phyloP scores from a whole-genome alignment of 352 stramenopile genomes.

The Globisporangium iwayamae region DNA sequence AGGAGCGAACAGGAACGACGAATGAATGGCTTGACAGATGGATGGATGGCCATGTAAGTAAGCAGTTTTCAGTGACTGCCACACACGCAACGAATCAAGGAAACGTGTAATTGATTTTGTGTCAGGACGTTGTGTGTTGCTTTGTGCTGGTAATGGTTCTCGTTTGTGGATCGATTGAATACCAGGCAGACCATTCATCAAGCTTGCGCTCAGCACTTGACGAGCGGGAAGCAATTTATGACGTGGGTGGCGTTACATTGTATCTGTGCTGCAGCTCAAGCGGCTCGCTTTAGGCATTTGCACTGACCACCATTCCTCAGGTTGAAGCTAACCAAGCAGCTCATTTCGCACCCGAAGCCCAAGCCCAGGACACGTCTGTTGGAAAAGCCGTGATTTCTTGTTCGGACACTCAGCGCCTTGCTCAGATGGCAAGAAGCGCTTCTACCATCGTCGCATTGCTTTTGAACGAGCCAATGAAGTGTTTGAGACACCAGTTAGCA shows the following conservation, averaged over 20 bases:
- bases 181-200: too few species aligned
- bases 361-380: too few species aligned
- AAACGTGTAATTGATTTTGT: constrained; percentile 6
- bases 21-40: not conserved
- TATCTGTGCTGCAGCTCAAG: not conserved
- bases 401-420: too few species aligned
- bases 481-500: not conserved
- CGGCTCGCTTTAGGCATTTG: too few species aligned
- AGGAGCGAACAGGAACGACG: not conserved
- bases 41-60: constrained; percentile 5
- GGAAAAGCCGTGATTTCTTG: too few species aligned
- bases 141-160: not conserved
- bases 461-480: too few species aligned
- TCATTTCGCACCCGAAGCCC: too few species aligned
- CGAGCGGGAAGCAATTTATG: too few species aligned
- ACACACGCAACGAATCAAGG: not conserved
- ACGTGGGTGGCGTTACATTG: not conserved
- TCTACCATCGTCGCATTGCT: too few species aligned
- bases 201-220: not conserved
- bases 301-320: too few species aligned
- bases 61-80: not conserved
- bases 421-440: too few species aligned
- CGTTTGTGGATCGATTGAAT: not conserved
- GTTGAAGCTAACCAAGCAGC: too few species aligned
- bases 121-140: not conserved